Evolutionary conservation across 116 monocot species (phyloP), one percentile per base, ranked within the genome.

Genomic region (Trichopus zeylanicus): DNA sequence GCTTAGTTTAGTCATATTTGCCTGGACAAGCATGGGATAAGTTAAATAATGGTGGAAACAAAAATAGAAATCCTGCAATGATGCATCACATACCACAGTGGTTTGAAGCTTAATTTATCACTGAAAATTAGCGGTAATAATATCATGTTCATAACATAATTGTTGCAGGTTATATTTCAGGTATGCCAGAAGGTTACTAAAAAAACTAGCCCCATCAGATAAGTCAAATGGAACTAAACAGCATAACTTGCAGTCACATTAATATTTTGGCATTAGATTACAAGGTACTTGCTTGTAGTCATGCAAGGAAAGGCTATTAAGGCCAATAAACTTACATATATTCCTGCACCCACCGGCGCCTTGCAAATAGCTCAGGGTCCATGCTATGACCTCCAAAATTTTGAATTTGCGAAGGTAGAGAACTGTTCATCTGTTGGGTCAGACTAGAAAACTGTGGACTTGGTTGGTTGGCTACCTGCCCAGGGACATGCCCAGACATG

Each of bases 291-390:
- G n/a, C 7, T 6, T 38, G 39, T 19, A 42, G 20, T 16, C 25
- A 22, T 2, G 5, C 6, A 21, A 31, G 16, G 1, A 64, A 31
- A 46, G 42, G 13, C 16, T 35, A 35, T 35, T 11, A 6, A 35
- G 6, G 11, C 11, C n/a, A 13, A 42, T 33, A 25, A n/a, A 67
- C 84, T 72, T 84, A 89, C 88, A 89, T 83, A 53, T 62, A 77
- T 2, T 64, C 69, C 29, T 23, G 75, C 55, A 77, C 19, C 18
- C 69, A 30, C 81, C 80, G 8, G 47, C 60, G 42, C n/a, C 42
- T 16, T 29, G 18, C 19, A 57, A 2, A 31, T 13, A 82, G 48
- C 5, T 87, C 87, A 39, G 31, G 70, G 57, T 83, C 78, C 76
- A 87, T 76, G 31, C 29, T 32, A 21, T 49, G 59, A 65, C 48